Evolutionary conservation across 306 rosid genomes (phyloP).

Genomic region (Carpinus fangiana): DNA sequence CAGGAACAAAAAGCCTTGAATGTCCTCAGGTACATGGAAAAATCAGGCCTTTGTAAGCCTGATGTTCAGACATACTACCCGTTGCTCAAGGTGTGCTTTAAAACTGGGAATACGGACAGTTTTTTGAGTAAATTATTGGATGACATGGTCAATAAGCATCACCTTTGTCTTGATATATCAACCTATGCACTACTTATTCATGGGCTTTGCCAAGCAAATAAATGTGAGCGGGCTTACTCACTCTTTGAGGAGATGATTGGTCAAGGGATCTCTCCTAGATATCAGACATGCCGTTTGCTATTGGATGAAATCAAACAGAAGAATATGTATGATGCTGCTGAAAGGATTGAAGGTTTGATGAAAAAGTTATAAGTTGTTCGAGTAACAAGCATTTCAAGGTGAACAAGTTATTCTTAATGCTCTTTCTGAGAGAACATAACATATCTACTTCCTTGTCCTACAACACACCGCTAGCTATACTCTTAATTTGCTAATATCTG

Average conservation of each 20-base stretch:
- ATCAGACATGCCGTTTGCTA: conserved; percentile 67
- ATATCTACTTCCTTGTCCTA: not conserved
- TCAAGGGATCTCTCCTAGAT: conserved; percentile 66
- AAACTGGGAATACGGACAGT: conserved; percentile 38
- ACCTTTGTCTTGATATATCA: conserved; percentile 75
- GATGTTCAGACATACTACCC: conserved; percentile 81
- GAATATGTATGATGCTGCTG: conserved; percentile 64
- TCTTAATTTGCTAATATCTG: not conserved
- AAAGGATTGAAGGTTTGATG: conserved; percentile 65
- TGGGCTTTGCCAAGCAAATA: conserved; percentile 69
- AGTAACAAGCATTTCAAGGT: not conserved
- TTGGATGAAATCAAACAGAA: conserved; percentile 62
- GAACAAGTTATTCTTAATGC: not conserved
- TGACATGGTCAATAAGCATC: conserved; percentile 66
- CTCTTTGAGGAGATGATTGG: conserved; percentile 76
- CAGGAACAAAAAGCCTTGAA: conserved; percentile 58
- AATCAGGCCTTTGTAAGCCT: conserved; percentile 64
- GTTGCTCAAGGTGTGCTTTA: conserved; percentile 75
- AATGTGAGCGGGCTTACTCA: conserved; percentile 62
- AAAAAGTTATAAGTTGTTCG: conserved; percentile 42
- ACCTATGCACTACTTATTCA: conserved; percentile 76
- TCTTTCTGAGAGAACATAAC: not conserved
- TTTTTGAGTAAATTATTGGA: conserved; percentile 51
- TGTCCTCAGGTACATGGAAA: conserved; percentile 59
- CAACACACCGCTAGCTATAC: not conserved